Evolutionary conservation across 768 basidiomycete species (phyloP), one percentile per base, ranked within the genome.

Genomic region (Glaciozyma martinii): DNA sequence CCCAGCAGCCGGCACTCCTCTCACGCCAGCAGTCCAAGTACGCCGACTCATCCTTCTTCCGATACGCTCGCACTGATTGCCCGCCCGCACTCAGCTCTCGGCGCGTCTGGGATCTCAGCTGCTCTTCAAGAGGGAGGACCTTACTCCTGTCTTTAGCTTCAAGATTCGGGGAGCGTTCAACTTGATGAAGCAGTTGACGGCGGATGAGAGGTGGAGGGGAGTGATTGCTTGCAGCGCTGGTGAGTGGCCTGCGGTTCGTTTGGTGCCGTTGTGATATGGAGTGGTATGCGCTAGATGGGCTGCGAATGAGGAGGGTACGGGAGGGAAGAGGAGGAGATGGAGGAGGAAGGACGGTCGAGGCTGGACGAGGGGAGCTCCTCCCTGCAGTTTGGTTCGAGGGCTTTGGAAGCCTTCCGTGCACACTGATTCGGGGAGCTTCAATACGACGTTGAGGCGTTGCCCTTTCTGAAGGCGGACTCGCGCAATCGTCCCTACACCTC

Each of bases 81-180:
- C 42, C 42, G 3, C 21, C 8, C 46, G 21, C 3, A 47, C 13
- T 21, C 90, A 89, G 74, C 83, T 99, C 27, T 93, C 90, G 71
- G 78, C 86, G 66, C 85, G 87, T 66, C 80, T 98, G 1, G 95
- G 95, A 2, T 91, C 90, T 75, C 84, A 93, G 71, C 87, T 99
- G 77, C 93, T 87, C 85, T 83, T 99, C 64, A 99, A 99, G 78
- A 84, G 95, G 30, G 95, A 99, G 77, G 95, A 99, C 74, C 81
- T 95, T 3, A 94, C 98, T 54, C 77, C 77, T 16, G 95, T 99
- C 25, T 99, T 99, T 76, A 93, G 90, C 76, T 99, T 99, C 85
- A 99, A 99, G 76, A 92, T 98, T 55, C 82, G 95, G 7, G 95
- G 95, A 29, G 95, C 95, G 40, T 99, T 95, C 80, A 99, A 99